Percentiles rank a stretch among this genome's conserved stretches.
Evolutionary conservation across 805 yeast species (phyloP).

Genomic region (Myxozyma geophila): DNA sequence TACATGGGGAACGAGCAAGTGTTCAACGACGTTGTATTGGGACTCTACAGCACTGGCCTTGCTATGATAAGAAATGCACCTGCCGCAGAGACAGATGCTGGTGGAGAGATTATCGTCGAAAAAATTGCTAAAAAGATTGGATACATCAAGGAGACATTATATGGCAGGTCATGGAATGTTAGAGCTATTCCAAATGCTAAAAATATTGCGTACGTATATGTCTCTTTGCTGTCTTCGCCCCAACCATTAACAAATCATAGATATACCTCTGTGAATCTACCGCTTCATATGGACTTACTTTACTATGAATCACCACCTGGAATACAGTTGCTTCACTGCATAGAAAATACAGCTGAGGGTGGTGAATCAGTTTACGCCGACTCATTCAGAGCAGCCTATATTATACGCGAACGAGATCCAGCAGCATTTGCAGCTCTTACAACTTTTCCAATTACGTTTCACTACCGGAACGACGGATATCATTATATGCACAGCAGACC

Average conservation of each 20-base stretch:
- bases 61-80: conserved; percentile 61
- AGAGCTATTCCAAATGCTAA: conserved; percentile 57
- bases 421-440: conserved; percentile 66
- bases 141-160: conserved; percentile 70
- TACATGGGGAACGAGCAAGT: conserved; percentile 48
- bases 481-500: conserved; percentile 67
- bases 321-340: conserved; percentile 66
- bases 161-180: conserved; percentile 74
- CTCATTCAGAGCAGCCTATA: conserved; percentile 65
- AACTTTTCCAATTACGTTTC: conserved; percentile 68
- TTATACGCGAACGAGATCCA: conserved; percentile 60
- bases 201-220: conserved; percentile 57
- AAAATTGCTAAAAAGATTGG: conserved; percentile 62
- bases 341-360: conserved; percentile 54
- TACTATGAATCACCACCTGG: conserved; percentile 86
- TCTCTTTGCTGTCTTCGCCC: not conserved
- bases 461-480: conserved; percentile 65
- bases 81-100: conserved; percentile 44
- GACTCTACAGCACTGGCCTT: conserved; percentile 61
- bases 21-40: conserved; percentile 50
- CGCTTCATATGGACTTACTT: conserved; percentile 76
- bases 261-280: conserved; percentile 64
- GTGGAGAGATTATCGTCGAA: conserved; percentile 47
- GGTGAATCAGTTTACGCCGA: conserved; percentile 75
- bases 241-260: not conserved